A percentile compares a stretch with the other conserved stretches of the same genome.
phyloP scores from a whole-genome alignment of 2,329 filamentous ascomycete genomes.

The Aschersonia sp. region DNA sequence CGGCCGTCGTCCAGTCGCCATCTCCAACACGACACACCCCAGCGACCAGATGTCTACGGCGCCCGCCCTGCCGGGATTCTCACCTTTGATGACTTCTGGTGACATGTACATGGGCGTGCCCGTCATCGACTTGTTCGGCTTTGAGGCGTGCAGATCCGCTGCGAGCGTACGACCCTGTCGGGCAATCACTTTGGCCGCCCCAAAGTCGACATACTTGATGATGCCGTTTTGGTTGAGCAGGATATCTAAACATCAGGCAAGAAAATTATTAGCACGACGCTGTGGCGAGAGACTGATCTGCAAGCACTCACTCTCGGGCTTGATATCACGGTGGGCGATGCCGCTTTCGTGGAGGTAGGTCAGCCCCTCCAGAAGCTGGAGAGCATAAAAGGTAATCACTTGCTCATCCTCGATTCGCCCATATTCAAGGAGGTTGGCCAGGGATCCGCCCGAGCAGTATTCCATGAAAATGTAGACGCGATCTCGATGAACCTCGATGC shows the following conservation, averaged over 20 bases:
- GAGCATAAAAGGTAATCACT: conserved; percentile 89
- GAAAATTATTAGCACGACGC: too few species aligned
- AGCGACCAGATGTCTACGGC: conserved; percentile 93
- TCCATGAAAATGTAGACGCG: conserved; percentile 99
- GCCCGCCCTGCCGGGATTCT: conserved; percentile 64
- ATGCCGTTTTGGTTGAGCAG: conserved; percentile 94
- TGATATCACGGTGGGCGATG: conserved; percentile 94
- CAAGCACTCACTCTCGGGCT: conserved; percentile 66
- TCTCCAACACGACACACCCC: conserved; percentile 91
- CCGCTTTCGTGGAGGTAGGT: conserved; percentile 84
- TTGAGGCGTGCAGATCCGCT: conserved; percentile 38
- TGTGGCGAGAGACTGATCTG: too few species aligned
- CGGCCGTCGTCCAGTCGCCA: conserved; percentile 86
- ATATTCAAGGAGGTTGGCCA: conserved; percentile 81
- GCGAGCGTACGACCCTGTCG: conserved; percentile 80
- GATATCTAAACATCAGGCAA: conserved; percentile 45
- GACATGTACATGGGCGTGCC: conserved; percentile 99
- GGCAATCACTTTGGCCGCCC: conserved; percentile 91
- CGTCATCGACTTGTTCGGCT: conserved; percentile 81
- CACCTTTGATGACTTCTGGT: conserved; percentile 91
- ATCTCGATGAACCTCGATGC: conserved; percentile 94
- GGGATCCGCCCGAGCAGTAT: conserved; percentile 88
- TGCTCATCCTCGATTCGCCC: conserved; percentile 96
- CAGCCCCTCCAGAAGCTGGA: conserved; percentile 87
- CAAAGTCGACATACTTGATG: conserved; percentile 98